A percentile compares a stretch with the other conserved stretches of the same genome.
These are phyloP conservation scores for Nicotiana otophora DNA, from an alignment of 257 asterid species.

Conservation along the genomic window DNA sequence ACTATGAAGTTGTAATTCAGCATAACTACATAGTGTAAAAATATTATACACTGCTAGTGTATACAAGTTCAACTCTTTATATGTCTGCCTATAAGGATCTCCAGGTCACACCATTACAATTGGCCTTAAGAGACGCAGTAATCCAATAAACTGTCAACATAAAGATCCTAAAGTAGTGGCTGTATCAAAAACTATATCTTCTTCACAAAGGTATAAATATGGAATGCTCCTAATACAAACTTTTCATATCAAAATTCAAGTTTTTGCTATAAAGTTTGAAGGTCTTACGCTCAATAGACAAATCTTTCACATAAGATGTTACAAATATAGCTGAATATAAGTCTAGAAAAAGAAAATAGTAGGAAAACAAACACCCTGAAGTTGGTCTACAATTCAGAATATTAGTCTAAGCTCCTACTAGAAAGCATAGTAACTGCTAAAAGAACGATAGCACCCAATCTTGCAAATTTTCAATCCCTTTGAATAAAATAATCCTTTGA, in stretches of 20 bases:
- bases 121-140: neutral
- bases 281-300: neutral
- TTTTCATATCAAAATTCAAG: neutral
- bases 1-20: neutral
- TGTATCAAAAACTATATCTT: neutral
- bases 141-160: neutral
- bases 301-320: slow-evolving; percentile 6
- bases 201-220: neutral
- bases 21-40: neutral
- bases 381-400: too few relatives aligned
- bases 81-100: neutral
- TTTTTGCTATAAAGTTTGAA: neutral
- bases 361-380: slow-evolving; percentile 26
- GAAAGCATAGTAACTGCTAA: neutral
- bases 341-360: slow-evolving; percentile 44
- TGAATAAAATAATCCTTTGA: neutral
- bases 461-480: neutral
- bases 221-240: neutral
- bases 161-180: neutral
- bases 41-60: neutral
- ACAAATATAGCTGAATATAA: slow-evolving; percentile 34
- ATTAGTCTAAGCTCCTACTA: too few relatives aligned
- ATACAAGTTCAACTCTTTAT: neutral
- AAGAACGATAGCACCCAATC: neutral
- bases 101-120: neutral